phyloP scores from a whole-genome alignment of 768 basidiomycete genomes.

The Strobilomyces dryophilus region DNA sequence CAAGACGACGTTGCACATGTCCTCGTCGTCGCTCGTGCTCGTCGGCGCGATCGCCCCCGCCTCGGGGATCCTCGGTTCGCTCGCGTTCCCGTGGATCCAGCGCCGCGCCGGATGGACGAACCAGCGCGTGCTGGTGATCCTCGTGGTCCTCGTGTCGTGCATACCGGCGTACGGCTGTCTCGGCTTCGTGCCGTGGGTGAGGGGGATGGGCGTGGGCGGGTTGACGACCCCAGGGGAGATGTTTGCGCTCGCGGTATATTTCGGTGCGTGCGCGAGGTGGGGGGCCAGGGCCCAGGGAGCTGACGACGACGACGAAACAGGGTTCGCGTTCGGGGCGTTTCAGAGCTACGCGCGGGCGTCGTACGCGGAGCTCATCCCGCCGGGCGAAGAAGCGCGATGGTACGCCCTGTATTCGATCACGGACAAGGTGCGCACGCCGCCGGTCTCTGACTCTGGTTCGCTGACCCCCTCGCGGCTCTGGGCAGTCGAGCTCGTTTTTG shows the following conservation, averaged over 20 bases:
- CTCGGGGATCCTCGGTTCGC: slow-evolving; percentile 78
- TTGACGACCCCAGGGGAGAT: slow-evolving; percentile 80
- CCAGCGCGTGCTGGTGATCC: slow-evolving; percentile 55
- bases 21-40: slow-evolving; percentile 69
- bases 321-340: slow-evolving; percentile 82
- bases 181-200: slow-evolving; percentile 62
- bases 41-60: slow-evolving; percentile 76
- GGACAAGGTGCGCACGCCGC: slow-evolving; percentile 62
- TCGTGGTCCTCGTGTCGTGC: slow-evolving; percentile 61
- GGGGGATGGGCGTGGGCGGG: slow-evolving; percentile 55
- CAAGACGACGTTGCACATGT: slow-evolving; percentile 84
- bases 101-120: slow-evolving; percentile 62
- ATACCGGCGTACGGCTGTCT: slow-evolving; percentile 82
- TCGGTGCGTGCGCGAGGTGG: slow-evolving; percentile 51
- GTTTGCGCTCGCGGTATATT: slow-evolving; percentile 78
- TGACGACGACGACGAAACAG: slow-evolving; percentile 28
- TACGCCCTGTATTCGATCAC: slow-evolving; percentile 87
- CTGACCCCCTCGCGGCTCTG: too few species aligned
- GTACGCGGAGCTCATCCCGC: slow-evolving; percentile 83
- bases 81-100: slow-evolving; percentile 78
- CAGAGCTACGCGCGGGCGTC: slow-evolving; percentile 86
- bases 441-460: too few species aligned
- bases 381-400: slow-evolving; percentile 88
- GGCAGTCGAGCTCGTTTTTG: slow-evolving; percentile 84
- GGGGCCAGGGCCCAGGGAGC: too few species aligned